phyloP scores from a whole-genome alignment of 2,329 filamentous ascomycete species.

The Trichoderma brevicompactum region DNA sequence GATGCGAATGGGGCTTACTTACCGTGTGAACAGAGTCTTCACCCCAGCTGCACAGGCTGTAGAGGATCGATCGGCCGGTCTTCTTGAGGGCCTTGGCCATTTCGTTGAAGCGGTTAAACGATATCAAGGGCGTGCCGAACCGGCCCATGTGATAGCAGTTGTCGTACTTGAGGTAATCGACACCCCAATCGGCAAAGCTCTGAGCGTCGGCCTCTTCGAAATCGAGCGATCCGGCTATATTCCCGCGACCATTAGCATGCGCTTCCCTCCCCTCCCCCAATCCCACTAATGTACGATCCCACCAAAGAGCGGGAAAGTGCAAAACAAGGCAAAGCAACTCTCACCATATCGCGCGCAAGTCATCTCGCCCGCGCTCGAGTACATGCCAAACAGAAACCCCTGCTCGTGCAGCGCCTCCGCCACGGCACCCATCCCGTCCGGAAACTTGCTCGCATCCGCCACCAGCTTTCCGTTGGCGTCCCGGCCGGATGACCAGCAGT shows the following conservation, averaged over 20 bases:
- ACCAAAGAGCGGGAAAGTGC: background rate
- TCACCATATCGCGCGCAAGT: constrained; percentile 49
- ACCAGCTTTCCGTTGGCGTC: constrained; percentile 37
- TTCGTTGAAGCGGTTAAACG: constrained; percentile 28
- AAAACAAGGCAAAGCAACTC: background rate
- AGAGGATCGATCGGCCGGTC: constrained; percentile 41
- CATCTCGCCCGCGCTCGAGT: constrained; percentile 48
- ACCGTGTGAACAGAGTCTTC: constrained; percentile 26
- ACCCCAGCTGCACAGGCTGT: constrained; percentile 45
- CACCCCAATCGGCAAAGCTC: constrained; percentile 56
- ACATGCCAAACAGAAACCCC: constrained; percentile 47
- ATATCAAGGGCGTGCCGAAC: constrained; percentile 24
- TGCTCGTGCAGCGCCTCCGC: constrained; percentile 43
- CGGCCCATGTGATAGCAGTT: constrained; percentile 44
- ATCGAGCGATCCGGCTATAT: constrained; percentile 50
- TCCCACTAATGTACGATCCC: too few relatives aligned
- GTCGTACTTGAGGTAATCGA: constrained; percentile 60
- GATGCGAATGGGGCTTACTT: background rate
- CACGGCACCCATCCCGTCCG: constrained; percentile 43
- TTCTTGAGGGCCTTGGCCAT: constrained; percentile 43
- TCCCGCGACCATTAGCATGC: constrained; percentile 21
- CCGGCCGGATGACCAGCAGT: constrained; percentile 43
- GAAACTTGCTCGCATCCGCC: constrained; percentile 43
- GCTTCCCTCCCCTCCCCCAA: too few relatives aligned
- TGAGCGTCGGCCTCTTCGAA: constrained; percentile 58